These are phyloP conservation scores for Purpureocillium takamizusanense DNA, from an alignment of 2,329 filamentous ascomycete genomes.

Conservation along the genomic window DNA sequence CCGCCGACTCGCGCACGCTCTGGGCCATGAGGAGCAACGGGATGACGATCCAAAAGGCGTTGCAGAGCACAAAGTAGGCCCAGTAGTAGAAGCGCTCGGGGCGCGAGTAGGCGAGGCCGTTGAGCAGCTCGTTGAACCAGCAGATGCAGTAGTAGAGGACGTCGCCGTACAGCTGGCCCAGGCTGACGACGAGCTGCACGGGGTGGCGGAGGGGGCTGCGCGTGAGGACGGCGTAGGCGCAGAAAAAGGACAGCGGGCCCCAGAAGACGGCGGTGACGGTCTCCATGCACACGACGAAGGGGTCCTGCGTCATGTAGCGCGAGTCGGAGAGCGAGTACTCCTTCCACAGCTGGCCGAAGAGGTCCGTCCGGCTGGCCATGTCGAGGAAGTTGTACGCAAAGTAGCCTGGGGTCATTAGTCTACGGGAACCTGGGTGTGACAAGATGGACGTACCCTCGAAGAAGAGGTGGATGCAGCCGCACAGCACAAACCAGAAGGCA, in stretches of 20 bases:
- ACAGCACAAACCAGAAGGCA: conserved; percentile 69
- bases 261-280: conserved; percentile 41
- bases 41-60: conserved; percentile 45
- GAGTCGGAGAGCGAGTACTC: conserved; percentile 49
- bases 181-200: conserved; percentile 35
- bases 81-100: conserved; percentile 44
- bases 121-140: conserved; percentile 29
- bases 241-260: conserved; percentile 42
- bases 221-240: conserved; percentile 33
- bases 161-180: conserved; percentile 42
- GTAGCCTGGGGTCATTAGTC: conserved; percentile 29
- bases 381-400: conserved; percentile 33
- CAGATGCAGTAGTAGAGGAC: conserved; percentile 42
- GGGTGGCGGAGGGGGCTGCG: conserved; percentile 37
- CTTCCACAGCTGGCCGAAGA: conserved; percentile 49
- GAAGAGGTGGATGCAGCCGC: conserved; percentile 40
- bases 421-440: no score
- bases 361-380: conserved; percentile 28
- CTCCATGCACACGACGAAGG: conserved; percentile 49
- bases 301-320: conserved; percentile 42
- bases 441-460: conserved; percentile 25
- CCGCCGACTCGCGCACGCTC: conserved; percentile 16
- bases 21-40: conserved; percentile 24
- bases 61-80: conserved; percentile 42
- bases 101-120: conserved; percentile 34